Conservation (phyloP, 106 monocot species). For the Acanthochlamys bracteata region DNA sequence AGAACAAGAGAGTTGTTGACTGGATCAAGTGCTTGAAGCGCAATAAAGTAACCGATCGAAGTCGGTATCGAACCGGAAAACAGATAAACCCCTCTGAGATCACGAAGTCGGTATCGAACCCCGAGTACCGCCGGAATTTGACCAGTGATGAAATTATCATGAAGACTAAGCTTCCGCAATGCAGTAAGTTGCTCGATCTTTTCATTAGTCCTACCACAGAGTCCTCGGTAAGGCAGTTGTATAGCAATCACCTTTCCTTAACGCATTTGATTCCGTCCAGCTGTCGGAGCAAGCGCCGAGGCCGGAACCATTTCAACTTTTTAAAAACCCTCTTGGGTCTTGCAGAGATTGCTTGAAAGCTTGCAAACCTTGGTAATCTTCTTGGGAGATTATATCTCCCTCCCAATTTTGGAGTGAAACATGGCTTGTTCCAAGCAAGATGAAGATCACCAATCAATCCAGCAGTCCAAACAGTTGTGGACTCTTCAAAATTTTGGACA, state of each 20-base stretch:
- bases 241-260: constrained; percentile 73
- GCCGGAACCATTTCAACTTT: constrained; percentile 80
- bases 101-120: constrained; percentile 31
- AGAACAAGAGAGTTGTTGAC: constrained; percentile 4
- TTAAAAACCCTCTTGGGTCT: constrained; percentile 51
- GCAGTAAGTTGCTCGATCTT: constrained; percentile 70
- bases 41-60: constrained; percentile 4
- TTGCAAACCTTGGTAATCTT: constrained; percentile 66
- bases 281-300: constrained; percentile 72
- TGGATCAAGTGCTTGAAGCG: constrained; percentile 9
- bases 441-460: neutral
- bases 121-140: constrained; percentile 41
- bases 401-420: constrained; percentile 25
- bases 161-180: constrained; percentile 74
- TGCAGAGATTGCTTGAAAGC: constrained; percentile 51
- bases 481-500: neutral
- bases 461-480: neutral
- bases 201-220: constrained; percentile 49
- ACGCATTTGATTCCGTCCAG: constrained; percentile 81
- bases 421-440: neutral
- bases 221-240: constrained; percentile 68
- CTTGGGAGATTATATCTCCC: constrained; percentile 54
- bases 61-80: constrained; percentile 4
- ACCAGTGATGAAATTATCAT: constrained; percentile 69
- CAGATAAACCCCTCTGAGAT: constrained; percentile 41